These are phyloP conservation scores for Syzygium aqueum DNA, from an alignment of 345 rosid genomes.

Conservation along the genomic window DNA sequence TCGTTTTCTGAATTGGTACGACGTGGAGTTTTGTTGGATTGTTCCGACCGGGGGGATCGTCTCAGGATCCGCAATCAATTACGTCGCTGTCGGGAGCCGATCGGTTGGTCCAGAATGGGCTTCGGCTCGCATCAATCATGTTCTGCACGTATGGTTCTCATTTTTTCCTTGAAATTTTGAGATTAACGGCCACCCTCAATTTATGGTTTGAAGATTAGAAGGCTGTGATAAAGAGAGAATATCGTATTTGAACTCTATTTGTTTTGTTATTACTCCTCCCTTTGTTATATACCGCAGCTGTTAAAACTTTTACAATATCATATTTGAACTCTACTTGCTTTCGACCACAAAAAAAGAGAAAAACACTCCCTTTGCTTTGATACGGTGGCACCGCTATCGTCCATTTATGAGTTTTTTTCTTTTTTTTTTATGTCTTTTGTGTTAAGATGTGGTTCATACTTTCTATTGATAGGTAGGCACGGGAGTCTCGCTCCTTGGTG, in stretches of 20 bases:
- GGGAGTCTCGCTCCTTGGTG: too few relatives aligned
- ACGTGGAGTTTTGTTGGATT: not conserved
- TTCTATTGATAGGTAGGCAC: not conserved
- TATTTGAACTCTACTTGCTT: too few relatives aligned
- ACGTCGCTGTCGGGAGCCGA: fast-evolving
- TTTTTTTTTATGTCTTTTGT: too few relatives aligned
- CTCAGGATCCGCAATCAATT: not conserved
- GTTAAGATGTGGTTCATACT: not conserved
- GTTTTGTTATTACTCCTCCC: not conserved
- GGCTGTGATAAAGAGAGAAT: not conserved
- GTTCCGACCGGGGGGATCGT: not conserved
- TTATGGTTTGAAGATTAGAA: not conserved
- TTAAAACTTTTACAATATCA: not conserved
- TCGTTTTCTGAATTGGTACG: not conserved
- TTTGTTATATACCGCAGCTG: not conserved
- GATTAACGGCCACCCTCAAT: fast-evolving
- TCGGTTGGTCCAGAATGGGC: fast-evolving
- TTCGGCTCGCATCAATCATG: not conserved
- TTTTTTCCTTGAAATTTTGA: too few relatives aligned
- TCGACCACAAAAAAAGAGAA: too few relatives aligned
- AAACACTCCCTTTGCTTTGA: not conserved
- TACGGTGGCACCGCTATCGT: too few relatives aligned
- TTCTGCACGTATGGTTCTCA: fast-evolving
- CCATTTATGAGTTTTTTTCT: not conserved
- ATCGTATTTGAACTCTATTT: not conserved